Conservation (phyloP, 2,329 filamentous ascomycete species). For the Alternaria ethzedia region DNA sequence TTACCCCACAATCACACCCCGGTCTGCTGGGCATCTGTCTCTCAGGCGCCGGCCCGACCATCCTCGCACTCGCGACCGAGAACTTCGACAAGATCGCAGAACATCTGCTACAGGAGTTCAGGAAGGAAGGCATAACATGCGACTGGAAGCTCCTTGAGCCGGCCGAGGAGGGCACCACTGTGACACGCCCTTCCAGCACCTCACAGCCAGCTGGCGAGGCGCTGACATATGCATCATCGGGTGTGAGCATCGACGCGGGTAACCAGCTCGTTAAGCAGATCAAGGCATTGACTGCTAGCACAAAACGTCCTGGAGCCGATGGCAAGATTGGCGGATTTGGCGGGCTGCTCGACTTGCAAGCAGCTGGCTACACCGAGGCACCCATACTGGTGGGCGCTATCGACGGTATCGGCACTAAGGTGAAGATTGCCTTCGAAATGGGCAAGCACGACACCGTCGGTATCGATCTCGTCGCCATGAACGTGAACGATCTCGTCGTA, state of each 20-base stretch:
- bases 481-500: conserved; percentile 96
- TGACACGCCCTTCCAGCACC: conserved; percentile 32
- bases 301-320: conserved; percentile 83
- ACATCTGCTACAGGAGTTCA: conserved; percentile 77
- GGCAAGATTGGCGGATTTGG: conserved; percentile 96
- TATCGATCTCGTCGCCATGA: conserved; percentile 98
- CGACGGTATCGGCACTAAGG: conserved; percentile 95
- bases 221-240: conserved; percentile 89
- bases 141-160: conserved; percentile 88
- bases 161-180: conserved; percentile 70
- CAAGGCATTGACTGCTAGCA: conserved; percentile 86
- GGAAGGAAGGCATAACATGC: conserved; percentile 75
- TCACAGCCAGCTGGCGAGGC: conserved; percentile 34
- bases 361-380: conserved; percentile 74
- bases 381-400: conserved; percentile 92
- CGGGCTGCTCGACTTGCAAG: conserved; percentile 79
- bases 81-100: conserved; percentile 88
- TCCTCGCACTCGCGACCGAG: conserved; percentile 86
- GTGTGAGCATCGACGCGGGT: conserved; percentile 92
- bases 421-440: conserved; percentile 92
- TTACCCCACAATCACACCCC: conserved; percentile 84
- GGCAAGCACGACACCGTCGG: conserved; percentile 93
- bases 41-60: conserved; percentile 93
- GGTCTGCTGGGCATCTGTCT: conserved; percentile 93
- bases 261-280: conserved; percentile 93